phyloP scores from a whole-genome alignment of 2,329 filamentous ascomycete species.

The Eurotiales sp. region DNA sequence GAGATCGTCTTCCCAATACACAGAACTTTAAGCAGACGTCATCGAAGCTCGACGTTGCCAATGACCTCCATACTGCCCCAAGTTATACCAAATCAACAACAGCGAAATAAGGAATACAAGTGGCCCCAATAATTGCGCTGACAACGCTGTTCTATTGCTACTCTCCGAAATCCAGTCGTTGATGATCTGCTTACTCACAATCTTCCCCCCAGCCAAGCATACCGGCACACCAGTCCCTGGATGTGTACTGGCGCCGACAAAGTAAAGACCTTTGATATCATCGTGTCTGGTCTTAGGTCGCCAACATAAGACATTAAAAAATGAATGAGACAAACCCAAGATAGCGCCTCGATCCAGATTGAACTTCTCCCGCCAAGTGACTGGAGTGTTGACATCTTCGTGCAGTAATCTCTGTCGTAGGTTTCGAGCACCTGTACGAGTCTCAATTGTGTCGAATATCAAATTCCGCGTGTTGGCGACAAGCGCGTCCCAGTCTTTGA shows the following conservation, averaged over 20 bases:
- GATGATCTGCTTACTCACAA: slow-evolving; percentile 53
- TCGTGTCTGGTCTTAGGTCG: slow-evolving; percentile 24
- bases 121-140: slow-evolving; percentile 15
- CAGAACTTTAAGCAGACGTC: no score
- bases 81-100: no score
- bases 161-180: not conserved
- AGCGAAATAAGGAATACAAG: no score
- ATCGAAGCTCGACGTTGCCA: no score
- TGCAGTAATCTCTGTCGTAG: slow-evolving; percentile 49
- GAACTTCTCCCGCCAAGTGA: slow-evolving; percentile 63
- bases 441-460: slow-evolving; percentile 58
- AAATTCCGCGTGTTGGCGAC: slow-evolving; percentile 56
- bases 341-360: slow-evolving; percentile 74
- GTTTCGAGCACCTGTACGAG: slow-evolving; percentile 56
- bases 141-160: not conserved
- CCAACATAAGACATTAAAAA: slow-evolving; percentile 50
- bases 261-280: slow-evolving; percentile 50
- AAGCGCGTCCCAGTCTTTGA: slow-evolving; percentile 59
- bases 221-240: slow-evolving; percentile 73
- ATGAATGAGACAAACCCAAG: slow-evolving; percentile 66
- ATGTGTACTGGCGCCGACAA: slow-evolving; percentile 70
- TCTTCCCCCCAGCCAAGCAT: slow-evolving; percentile 64
- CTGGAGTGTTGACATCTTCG: slow-evolving; percentile 64
- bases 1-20: no score
- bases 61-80: no score